Percentiles rank a stretch among this genome's conserved stretches.
Evolutionary conservation across 768 basidiomycete genomes (phyloP).

Genomic region (Auriscalpium vulgare): DNA sequence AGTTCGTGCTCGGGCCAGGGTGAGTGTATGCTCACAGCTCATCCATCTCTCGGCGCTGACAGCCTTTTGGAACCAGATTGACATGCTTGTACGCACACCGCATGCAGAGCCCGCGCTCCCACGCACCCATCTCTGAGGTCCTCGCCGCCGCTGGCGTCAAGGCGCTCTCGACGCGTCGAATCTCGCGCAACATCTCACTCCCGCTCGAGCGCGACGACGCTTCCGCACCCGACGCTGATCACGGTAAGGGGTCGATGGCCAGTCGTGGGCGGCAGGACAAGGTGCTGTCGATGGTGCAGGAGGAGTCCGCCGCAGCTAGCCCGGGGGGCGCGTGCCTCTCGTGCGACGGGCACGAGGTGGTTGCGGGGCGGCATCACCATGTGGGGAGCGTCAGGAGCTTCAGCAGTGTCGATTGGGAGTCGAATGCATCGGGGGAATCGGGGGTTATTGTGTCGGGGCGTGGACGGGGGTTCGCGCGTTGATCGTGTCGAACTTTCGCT

Average conservation of each 20-base stretch:
- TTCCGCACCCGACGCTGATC: background rate
- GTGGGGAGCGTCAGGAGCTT: slow-evolving; percentile 2
- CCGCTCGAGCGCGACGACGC: slow-evolving; percentile 4
- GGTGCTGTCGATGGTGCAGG: slow-evolving; percentile 14
- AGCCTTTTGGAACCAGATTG: slow-evolving; percentile 32
- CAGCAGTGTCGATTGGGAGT: slow-evolving; percentile 6
- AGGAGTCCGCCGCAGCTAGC: slow-evolving; percentile 1
- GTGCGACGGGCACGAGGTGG: background rate
- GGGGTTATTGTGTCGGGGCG: slow-evolving; percentile 8
- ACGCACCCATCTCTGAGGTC: slow-evolving; percentile 65
- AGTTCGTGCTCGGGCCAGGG: slow-evolving; percentile 72
- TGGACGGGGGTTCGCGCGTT: background rate
- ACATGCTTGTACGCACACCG: slow-evolving; percentile 72
- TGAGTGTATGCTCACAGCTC: slow-evolving; percentile 20
- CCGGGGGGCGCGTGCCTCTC: background rate
- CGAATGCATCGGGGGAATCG: slow-evolving; percentile 14
- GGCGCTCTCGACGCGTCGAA: background rate
- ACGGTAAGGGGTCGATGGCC: background rate
- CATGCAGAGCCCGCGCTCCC: slow-evolving; percentile 70
- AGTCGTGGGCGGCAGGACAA: slow-evolving; percentile 5
- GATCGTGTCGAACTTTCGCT: background rate
- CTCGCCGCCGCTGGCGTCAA: slow-evolving; percentile 52
- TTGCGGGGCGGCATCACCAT: background rate
- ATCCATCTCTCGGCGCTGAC: background rate
- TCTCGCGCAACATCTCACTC: background rate